A percentile compares a stretch with the other conserved stretches of the same genome.
Conservation (phyloP, 768 basidiomycete genomes). For the Gloeophyllum trabeum region DNA sequence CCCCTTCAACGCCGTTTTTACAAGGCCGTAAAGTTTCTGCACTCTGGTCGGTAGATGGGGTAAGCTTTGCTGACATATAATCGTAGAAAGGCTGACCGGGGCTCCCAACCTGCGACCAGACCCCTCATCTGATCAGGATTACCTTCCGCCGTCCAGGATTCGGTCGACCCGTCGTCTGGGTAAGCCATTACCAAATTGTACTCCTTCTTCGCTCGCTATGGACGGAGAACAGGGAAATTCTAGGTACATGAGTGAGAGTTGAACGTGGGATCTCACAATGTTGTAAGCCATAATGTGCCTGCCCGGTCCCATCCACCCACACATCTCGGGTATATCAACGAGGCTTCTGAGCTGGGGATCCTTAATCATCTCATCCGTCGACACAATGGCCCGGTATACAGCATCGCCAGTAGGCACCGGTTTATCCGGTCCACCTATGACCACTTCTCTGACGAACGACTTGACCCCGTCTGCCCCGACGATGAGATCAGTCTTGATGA, state of each 20-base stretch:
- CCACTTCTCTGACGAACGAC: constrained; percentile 2
- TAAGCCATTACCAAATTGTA: constrained; percentile 26
- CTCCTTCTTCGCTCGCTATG: constrained; percentile 21
- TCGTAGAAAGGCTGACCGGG: constrained; percentile 17
- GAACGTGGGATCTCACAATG: constrained; percentile 22
- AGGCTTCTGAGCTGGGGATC: constrained; percentile 42
- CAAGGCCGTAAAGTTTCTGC: constrained; percentile 23
- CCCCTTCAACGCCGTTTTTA: constrained; percentile 28
- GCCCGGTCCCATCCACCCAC: constrained; percentile 47
- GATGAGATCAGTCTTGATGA: constrained; percentile 11
- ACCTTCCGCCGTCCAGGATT: constrained; percentile 30
- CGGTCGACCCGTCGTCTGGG: constrained; percentile 26
- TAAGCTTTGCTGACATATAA: not conserved
- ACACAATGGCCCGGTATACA: constrained; percentile 46
- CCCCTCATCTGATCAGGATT: constrained; percentile 30
- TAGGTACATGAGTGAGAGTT: constrained; percentile 5
- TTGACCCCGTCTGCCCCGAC: constrained; percentile 10
- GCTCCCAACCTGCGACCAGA: constrained; percentile 30
- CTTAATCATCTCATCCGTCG: constrained; percentile 28
- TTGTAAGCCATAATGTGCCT: constrained; percentile 33
- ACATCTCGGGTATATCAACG: constrained; percentile 40
- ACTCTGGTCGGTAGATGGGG: constrained; percentile 12
- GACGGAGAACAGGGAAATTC: not conserved
- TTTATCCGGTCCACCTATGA: constrained; percentile 31
- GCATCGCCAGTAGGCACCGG: constrained; percentile 27